phyloP scores from a whole-genome alignment of 1,139 yeast species.

The Waltiozyma sp. region DNA sequence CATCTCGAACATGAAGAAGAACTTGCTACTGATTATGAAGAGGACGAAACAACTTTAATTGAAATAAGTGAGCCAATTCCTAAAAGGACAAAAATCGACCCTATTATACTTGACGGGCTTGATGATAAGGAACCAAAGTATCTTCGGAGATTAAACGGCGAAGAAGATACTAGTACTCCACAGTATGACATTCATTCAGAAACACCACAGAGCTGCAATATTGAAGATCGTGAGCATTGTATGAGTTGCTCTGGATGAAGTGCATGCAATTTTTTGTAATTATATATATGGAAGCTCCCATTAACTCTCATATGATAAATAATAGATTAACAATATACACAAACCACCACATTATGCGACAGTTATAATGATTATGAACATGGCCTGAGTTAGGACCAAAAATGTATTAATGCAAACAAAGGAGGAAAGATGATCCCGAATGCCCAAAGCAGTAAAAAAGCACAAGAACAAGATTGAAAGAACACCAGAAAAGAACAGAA shows the following conservation, averaged over 20 bases:
- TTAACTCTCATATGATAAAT: not conserved
- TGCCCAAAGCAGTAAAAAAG: too few species aligned
- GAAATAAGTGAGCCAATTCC: not conserved
- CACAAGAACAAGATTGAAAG: not conserved
- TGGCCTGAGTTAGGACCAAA: not conserved
- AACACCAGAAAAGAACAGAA: not conserved
- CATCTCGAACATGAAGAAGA: too few species aligned
- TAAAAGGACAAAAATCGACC: not conserved
- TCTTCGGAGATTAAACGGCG: not conserved
- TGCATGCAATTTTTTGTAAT: too few species aligned
- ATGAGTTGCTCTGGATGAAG: slow-evolving; percentile 4
- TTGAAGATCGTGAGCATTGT: slow-evolving; percentile 2
- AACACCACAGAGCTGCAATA: slow-evolving; percentile 2
- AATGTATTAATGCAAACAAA: too few species aligned
- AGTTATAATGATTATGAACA: not conserved
- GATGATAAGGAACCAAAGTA: not conserved
- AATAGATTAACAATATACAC: not conserved
- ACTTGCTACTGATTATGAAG: too few species aligned
- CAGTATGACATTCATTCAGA: slow-evolving; percentile 1
- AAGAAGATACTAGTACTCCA: not conserved
- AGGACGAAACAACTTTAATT: not conserved
- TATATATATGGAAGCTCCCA: too few species aligned
- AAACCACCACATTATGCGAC: not conserved
- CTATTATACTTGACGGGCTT: not conserved
- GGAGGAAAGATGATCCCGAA: too few species aligned